These are phyloP conservation scores for Exophiala sideris DNA, from an alignment of 2,329 filamentous ascomycete species.

Conservation along the genomic window DNA sequence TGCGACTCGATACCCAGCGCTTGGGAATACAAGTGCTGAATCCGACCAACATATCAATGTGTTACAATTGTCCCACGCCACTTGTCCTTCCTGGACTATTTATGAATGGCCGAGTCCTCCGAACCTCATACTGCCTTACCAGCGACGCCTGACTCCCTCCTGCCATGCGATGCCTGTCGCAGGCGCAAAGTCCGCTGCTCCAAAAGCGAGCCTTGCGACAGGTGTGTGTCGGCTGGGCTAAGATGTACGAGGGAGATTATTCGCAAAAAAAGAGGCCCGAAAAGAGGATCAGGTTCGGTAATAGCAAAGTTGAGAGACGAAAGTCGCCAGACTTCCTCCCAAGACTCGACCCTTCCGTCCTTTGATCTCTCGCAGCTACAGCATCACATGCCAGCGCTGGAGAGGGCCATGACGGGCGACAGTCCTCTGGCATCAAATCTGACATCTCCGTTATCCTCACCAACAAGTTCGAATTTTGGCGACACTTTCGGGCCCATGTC, in stretches of 20 bases:
- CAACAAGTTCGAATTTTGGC: slow-evolving; percentile 19
- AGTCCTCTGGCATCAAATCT: slow-evolving; percentile 24
- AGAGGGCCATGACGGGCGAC: slow-evolving; percentile 17
- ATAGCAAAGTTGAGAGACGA: slow-evolving; percentile 29
- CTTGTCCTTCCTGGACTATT: no score
- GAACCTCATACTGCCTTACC: slow-evolving; percentile 9
- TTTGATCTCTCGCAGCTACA: slow-evolving; percentile 26
- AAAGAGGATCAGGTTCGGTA: slow-evolving; percentile 30
- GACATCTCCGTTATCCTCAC: slow-evolving; percentile 24
- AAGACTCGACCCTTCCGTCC: slow-evolving; percentile 25
- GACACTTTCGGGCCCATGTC: slow-evolving; percentile 16
- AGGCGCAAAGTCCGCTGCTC: slow-evolving; percentile 28
- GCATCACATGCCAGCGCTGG: slow-evolving; percentile 24
- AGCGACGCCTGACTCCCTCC: slow-evolving; percentile 15
- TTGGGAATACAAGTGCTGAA: no score
- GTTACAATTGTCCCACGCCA: no score
- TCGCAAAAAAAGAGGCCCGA: slow-evolving; percentile 29
- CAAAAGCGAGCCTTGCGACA: slow-evolving; percentile 25
- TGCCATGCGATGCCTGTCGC: slow-evolving; percentile 29
- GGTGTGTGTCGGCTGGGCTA: slow-evolving; percentile 24
- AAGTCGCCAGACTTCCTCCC: slow-evolving; percentile 13
- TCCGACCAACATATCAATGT: no score
- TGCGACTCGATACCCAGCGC: no score
- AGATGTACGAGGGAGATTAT: slow-evolving; percentile 28
- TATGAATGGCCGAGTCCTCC: slow-evolving; percentile 13